phyloP scores from a whole-genome alignment of 352 stramenopile genomes.

The Pythium dissimile region DNA sequence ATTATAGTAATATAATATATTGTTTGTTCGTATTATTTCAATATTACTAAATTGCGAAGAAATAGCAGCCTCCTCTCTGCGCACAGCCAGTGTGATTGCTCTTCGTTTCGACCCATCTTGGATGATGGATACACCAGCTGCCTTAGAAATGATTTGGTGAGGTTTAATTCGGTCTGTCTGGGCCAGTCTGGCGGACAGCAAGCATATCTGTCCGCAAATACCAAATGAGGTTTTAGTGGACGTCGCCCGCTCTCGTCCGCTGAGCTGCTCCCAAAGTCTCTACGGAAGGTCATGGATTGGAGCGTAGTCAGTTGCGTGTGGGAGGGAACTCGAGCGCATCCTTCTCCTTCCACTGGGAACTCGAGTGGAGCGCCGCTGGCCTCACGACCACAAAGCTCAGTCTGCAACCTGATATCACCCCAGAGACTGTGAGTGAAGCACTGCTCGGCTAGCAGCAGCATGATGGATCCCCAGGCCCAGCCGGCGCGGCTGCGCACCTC shows the following conservation, averaged over 20 bases:
- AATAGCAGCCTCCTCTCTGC: too few relatives aligned
- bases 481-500: conserved; percentile 6
- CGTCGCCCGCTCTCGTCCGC: conserved; percentile 12
- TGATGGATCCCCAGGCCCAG: conserved; percentile 8
- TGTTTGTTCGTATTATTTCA: too few relatives aligned
- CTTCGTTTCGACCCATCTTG: background rate
- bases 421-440: too few relatives aligned
- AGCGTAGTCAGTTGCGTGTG: conserved; percentile 17
- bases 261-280: background rate
- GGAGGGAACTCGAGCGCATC: conserved; percentile 12
- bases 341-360: too few relatives aligned
- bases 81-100: too few relatives aligned
- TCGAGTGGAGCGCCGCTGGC: background rate
- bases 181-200: conserved; percentile 1
- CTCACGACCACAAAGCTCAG: background rate
- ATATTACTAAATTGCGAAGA: too few relatives aligned
- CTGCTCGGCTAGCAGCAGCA: too few relatives aligned
- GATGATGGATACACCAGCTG: conserved; percentile 7
- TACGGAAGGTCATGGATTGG: conserved; percentile 7
- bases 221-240: conserved; percentile 22
- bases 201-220: background rate
- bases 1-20: too few relatives aligned
- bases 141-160: conserved; percentile 2
- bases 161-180: conserved; percentile 12
- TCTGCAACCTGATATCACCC: conserved; percentile 18